Base-by-base conservation (phyloP, 345 rosid genomes). In the Linum usitatissimum region DNA sequence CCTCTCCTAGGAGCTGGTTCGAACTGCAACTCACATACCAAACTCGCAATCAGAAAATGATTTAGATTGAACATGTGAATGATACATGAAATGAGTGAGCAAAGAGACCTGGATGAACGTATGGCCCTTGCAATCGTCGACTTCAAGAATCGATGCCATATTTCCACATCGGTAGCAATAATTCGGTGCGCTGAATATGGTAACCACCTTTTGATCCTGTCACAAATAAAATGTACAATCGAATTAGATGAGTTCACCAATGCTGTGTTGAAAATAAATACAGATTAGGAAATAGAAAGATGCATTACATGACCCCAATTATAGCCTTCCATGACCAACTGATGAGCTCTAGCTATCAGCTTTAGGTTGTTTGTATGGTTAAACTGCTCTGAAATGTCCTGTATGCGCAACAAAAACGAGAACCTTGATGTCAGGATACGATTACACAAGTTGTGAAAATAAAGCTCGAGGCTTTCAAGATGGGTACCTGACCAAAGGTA, bases 331-430 rank as follows among this genome's bases (percentile, higher is more conserved):
- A 88, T 88, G 63, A 91, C 98, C 75, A 91, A 77, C 75, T 91
- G 98, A 60, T 88, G 98, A 65, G 98, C 98, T 68, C 98, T 75
- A 55, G 96, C 94, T 63, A 91, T 88, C 71, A 91, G 86, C 79
- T 91, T 84, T 73, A 91, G 76, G 80, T 72, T 86, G 75, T 91
- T 91, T 66, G 87, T 77, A 70, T 86, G 98, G 66, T 91, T 88
- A 74, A 88, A 91, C 72, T 91, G 98, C 75, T 92, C 98, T 2
- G 97, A 92, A 76, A 92, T 87, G 73, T 89, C 98, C 97, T 92
- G 76, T 15, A 69, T 20, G 70, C 57, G 57, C n/a, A 51, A 60
- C 40, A 61, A 59, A 30, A 45, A 45, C 7, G 10, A 10, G 14
- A 45, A 45, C 4, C 4, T 45, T 45, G 13, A 15, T 10, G 51